These are phyloP conservation scores for Phycomyces nitens DNA, from an alignment of 192 early-diverging fungal genomes.

Conservation along the genomic window DNA sequence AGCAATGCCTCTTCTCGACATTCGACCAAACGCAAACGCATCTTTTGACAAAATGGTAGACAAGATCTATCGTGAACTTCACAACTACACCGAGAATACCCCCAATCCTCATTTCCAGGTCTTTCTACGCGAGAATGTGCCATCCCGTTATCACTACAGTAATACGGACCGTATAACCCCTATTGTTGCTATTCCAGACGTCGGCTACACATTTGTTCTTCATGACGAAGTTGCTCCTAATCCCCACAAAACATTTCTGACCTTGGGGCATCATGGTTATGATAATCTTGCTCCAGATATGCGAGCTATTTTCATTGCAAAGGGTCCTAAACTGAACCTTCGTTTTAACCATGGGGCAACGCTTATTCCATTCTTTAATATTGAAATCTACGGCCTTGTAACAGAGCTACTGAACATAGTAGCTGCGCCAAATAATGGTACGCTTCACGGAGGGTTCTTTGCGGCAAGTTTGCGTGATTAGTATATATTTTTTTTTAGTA, in stretches of 20 bases:
- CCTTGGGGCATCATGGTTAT: constrained; percentile 79
- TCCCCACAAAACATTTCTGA: constrained; percentile 8
- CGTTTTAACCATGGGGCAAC: constrained; percentile 11
- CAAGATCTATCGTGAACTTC: constrained; percentile 45
- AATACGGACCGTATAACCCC: constrained; percentile 66
- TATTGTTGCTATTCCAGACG: constrained; percentile 63
- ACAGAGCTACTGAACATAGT: constrained; percentile 50
- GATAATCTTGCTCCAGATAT: constrained; percentile 72
- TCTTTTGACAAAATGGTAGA: constrained; percentile 29
- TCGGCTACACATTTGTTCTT: constrained; percentile 57
- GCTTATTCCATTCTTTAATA: constrained; percentile 57
- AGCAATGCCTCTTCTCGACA: constrained; percentile 56
- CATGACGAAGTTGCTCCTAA: constrained; percentile 29
- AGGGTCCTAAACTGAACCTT: constrained; percentile 49
- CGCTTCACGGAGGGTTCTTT: constrained; percentile 29
- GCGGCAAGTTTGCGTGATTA: neutral
- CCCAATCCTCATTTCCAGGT: constrained; percentile 48
- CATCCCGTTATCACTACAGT: constrained; percentile 66
- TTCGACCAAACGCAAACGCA: constrained; percentile 50
- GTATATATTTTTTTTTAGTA: neutral
- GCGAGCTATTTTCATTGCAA: constrained; percentile 81
- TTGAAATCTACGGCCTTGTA: constrained; percentile 71
- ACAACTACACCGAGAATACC: constrained; percentile 40
- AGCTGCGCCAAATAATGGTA: constrained; percentile 71
- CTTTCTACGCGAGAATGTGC: constrained; percentile 69